Conservation (phyloP, 2,329 filamentous ascomycete species). For the Phaeosphaeriaceae sp. region DNA sequence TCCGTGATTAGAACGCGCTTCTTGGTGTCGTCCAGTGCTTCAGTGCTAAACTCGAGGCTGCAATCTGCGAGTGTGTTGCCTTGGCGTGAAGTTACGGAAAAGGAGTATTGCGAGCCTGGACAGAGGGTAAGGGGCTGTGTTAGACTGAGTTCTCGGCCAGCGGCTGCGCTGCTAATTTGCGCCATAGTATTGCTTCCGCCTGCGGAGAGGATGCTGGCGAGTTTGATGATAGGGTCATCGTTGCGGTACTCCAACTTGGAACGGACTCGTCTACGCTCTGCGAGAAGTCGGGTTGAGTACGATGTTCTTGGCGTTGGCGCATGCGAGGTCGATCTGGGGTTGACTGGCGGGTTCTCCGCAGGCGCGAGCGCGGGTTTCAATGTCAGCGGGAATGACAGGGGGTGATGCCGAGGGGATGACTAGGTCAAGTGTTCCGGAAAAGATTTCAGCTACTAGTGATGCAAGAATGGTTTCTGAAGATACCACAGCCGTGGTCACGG, state of each 20-base stretch:
- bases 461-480: slow-evolving; percentile 1
- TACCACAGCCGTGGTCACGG: slow-evolving; percentile 2
- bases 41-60: slow-evolving; percentile 22
- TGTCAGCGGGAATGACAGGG: not conserved
- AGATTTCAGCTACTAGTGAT: not conserved
- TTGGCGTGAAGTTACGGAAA: slow-evolving; percentile 22
- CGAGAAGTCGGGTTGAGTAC: slow-evolving; percentile 36
- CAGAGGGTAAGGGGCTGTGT: slow-evolving; percentile 36
- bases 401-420: not conserved
- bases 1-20: slow-evolving; percentile 17
- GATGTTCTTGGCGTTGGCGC: slow-evolving; percentile 28
- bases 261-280: slow-evolving; percentile 18
- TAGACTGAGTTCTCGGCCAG: slow-evolving; percentile 25
- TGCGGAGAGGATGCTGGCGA: slow-evolving; percentile 12
- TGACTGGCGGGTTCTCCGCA: slow-evolving; percentile 26
- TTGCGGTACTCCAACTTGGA: slow-evolving; percentile 28
- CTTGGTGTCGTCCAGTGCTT: slow-evolving; percentile 5
- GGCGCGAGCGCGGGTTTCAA: not conserved
- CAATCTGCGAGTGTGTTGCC: slow-evolving; percentile 25
- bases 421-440: not conserved
- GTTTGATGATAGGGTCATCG: slow-evolving; percentile 23
- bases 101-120: slow-evolving; percentile 30
- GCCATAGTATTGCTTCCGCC: slow-evolving; percentile 19
- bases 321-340: slow-evolving; percentile 35
- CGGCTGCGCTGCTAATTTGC: slow-evolving; percentile 29